Evolutionary conservation across 805 yeast genomes (phyloP).

Genomic region (Lipomyces spencermartinsiae): DNA sequence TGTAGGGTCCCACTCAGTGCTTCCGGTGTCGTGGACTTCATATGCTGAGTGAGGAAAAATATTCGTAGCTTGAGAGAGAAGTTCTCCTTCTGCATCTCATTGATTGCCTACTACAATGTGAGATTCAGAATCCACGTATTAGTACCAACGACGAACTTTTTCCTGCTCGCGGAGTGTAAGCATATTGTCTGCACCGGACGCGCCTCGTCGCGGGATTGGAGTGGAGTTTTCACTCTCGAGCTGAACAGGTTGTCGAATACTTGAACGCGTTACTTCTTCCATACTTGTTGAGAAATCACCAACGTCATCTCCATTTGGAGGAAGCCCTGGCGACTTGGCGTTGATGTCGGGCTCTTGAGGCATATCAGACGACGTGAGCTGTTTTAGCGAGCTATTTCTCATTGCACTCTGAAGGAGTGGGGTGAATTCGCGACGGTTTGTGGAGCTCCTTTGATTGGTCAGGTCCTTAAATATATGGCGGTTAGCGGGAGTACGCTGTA

Average conservation of each 20-base stretch:
- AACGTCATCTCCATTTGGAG: constrained; percentile 12
- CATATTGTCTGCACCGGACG: constrained; percentile 20
- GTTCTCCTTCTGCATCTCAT: constrained; percentile 40
- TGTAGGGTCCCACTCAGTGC: constrained; percentile 21
- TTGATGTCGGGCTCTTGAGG: constrained; percentile 17
- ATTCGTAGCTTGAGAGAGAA: constrained; percentile 37
- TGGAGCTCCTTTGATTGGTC: constrained; percentile 8
- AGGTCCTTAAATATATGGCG: constrained; percentile 11
- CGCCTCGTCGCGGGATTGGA: constrained; percentile 21
- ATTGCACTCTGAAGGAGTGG: constrained; percentile 34
- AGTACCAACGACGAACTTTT: constrained; percentile 18
- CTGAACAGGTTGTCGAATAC: constrained; percentile 14
- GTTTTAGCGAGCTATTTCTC: neutral
- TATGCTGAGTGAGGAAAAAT: constrained; percentile 27
- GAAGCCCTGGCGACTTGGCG: constrained; percentile 31
- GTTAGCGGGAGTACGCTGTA: constrained; percentile 9
- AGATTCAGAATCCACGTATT: neutral
- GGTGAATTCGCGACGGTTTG: constrained; percentile 30
- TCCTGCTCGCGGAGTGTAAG: constrained; percentile 40
- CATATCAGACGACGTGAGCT: constrained; percentile 4
- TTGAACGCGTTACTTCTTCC: constrained; percentile 33
- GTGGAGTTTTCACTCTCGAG: constrained; percentile 20
- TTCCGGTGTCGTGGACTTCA: constrained; percentile 35
- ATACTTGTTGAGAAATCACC: constrained; percentile 25
- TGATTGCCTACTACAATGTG: constrained; percentile 22